phyloP scores from a whole-genome alignment of 345 rosid species.

The Boechera divaricarpa region DNA sequence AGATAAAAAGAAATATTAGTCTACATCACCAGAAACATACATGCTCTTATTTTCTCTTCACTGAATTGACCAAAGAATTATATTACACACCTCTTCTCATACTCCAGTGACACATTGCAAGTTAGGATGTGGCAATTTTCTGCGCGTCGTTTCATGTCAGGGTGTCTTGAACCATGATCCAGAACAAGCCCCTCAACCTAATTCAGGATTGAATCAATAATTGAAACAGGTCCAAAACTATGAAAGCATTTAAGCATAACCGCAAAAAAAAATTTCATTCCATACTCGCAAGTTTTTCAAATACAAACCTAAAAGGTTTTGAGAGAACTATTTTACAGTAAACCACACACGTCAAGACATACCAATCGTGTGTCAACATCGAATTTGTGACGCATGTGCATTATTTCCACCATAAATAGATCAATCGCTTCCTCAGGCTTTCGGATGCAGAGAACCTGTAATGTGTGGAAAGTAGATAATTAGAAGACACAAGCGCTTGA shows the following conservation, averaged over 20 bases:
- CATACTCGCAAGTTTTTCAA: background rate
- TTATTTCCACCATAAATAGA: constrained; percentile 99
- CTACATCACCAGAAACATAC: background rate
- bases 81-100: constrained; percentile 83
- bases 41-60: background rate
- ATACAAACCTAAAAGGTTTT: background rate
- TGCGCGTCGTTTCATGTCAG: constrained; percentile 97
- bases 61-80: constrained; percentile 9
- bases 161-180: constrained; percentile 99
- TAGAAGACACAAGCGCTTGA: constrained; percentile 2
- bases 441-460: constrained; percentile 86
- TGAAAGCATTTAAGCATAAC: background rate
- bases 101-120: constrained; percentile 94
- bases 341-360: constrained; percentile 26
- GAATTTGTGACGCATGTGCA: constrained; percentile 99
- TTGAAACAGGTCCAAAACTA: constrained; percentile 20
- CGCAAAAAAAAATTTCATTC: background rate
- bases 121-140: constrained; percentile 95
- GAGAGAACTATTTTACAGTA: background rate
- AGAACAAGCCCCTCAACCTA: constrained; percentile 99
- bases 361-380: constrained; percentile 95
- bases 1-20: constrained; percentile 21
- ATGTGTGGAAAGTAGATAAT: constrained; percentile 32
- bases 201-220: constrained; percentile 11
- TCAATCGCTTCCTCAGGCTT: constrained; percentile 93